A percentile compares a stretch with the other conserved stretches of the same genome.
phyloP scores from a whole-genome alignment of 192 early-diverging fungal genomes.

The Linnemannia exigua region DNA sequence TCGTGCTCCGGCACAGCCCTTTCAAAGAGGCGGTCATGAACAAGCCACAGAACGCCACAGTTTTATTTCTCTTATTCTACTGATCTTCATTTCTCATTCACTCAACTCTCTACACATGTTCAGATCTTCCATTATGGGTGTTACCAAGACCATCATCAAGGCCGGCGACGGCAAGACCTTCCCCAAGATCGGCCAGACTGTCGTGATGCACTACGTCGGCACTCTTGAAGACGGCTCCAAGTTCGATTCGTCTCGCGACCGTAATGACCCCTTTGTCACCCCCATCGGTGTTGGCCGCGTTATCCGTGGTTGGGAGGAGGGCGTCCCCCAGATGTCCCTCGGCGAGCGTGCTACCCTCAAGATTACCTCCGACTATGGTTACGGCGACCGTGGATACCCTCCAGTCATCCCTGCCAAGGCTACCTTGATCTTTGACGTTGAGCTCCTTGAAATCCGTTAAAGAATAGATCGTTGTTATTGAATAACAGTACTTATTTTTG shows the following conservation, averaged over 20 bases:
- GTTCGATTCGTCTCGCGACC: constrained; percentile 93
- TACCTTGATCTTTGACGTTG: constrained; percentile 87
- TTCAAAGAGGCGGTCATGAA: background rate
- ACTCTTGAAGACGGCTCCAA: constrained; percentile 74
- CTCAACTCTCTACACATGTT: background rate
- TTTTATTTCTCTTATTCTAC: background rate
- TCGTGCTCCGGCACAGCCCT: background rate
- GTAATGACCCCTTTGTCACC: constrained; percentile 86
- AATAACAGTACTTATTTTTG: background rate
- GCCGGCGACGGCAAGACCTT: constrained; percentile 36
- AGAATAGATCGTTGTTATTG: background rate
- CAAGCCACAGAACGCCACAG: constrained; percentile 7
- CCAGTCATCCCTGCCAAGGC: constrained; percentile 81
- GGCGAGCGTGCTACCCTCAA: constrained; percentile 88
- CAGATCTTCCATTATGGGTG: constrained; percentile 19
- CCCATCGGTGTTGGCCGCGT: constrained; percentile 95
- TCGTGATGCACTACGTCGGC: constrained; percentile 70
- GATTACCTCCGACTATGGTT: constrained; percentile 87
- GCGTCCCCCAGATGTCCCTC: constrained; percentile 90
- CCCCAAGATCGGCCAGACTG: constrained; percentile 65
- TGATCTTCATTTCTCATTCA: background rate
- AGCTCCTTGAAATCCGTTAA: constrained; percentile 68
- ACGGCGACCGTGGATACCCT: constrained; percentile 76
- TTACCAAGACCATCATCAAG: constrained; percentile 36
- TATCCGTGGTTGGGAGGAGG: constrained; percentile 78